These are phyloP conservation scores for Floccularia luteovirens DNA, from an alignment of 768 basidiomycete species.

Conservation along the genomic window DNA sequence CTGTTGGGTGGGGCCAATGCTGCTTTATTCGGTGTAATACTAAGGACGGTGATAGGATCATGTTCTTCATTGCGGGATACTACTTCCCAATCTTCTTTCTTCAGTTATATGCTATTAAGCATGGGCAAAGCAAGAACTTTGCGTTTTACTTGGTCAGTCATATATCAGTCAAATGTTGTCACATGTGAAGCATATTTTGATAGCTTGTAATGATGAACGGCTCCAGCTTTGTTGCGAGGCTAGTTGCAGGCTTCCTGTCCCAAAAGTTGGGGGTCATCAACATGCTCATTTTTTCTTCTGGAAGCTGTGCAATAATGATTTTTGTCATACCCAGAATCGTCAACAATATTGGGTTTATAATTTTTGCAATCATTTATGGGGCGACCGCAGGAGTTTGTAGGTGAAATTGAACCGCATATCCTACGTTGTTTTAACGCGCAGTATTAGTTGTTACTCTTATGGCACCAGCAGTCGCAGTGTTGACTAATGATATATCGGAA, in stretches of 20 bases:
- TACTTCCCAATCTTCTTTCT: slow-evolving; percentile 19
- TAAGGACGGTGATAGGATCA: background rate
- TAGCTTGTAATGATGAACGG: slow-evolving; percentile 3
- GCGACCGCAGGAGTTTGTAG: background rate
- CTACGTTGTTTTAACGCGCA: background rate
- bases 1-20: slow-evolving; percentile 1
- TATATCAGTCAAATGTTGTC: background rate
- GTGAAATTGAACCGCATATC: background rate
- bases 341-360: background rate
- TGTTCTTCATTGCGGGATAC: slow-evolving; percentile 6
- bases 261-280: slow-evolving; percentile 1
- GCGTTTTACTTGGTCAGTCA: slow-evolving; percentile 15
- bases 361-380: slow-evolving; percentile 3
- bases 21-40: background rate
- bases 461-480: slow-evolving; percentile 1
- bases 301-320: background rate
- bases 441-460: slow-evolving; percentile 1
- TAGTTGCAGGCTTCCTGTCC: background rate
- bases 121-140: slow-evolving; percentile 14
- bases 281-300: slow-evolving; percentile 1
- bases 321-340: background rate
- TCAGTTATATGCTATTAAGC: slow-evolving; percentile 23
- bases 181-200: too few relatives aligned
- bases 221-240: background rate
- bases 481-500: background rate